Base-by-base conservation (phyloP, 768 basidiomycete species). In the Trichaptum fuscoviolaceum region DNA sequence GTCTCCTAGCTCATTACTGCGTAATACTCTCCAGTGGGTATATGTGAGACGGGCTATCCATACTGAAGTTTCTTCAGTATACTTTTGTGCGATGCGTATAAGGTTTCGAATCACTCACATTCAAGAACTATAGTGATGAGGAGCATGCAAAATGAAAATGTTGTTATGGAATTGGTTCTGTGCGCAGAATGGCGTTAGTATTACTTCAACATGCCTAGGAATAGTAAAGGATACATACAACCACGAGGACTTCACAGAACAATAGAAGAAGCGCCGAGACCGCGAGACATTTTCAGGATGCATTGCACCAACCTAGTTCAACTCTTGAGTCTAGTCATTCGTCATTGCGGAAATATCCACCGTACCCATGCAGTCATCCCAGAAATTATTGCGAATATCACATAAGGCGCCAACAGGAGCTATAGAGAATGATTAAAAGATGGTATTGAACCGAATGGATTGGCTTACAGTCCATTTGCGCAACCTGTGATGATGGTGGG, bases 231-330 rank as follows among this genome's bases (percentile, higher is more conserved):
- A 52, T 52, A 52, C 42, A 52, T 52, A 52, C 42, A 52, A 20
- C 42, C 42, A 52, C 5, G 42, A 52, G 12, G 42, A 52, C 42
- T 52, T 52, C 15, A 84, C 75, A 3, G 83, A 84, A 68, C 84
- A 85, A 70, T 84, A 84, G 69, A 85, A 84, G 68, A 82, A 83
- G 6, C 83, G 80, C 27, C 83, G 78, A 69, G 75, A 76, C n/a
- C 83, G 81, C 24, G 81, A 80, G 18, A 84, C 75, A 0, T 70
- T 72, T 1, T 64, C 63, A 12, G 80, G 79, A 63, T 80, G 71
- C 9, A 66, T 69, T 0, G 78, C 76, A 1, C 82, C 82, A 64
- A 82, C 71, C 81, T 84, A 63, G 65, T 24, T 42, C 15, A 62
- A 23, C 4, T 30, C 30, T n/a, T 30, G 30, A 30, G 30, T 8